Percentiles rank a stretch among this genome's conserved stretches.
phyloP scores from a whole-genome alignment of 257 asterid genomes.

The Agastache rugosa region DNA sequence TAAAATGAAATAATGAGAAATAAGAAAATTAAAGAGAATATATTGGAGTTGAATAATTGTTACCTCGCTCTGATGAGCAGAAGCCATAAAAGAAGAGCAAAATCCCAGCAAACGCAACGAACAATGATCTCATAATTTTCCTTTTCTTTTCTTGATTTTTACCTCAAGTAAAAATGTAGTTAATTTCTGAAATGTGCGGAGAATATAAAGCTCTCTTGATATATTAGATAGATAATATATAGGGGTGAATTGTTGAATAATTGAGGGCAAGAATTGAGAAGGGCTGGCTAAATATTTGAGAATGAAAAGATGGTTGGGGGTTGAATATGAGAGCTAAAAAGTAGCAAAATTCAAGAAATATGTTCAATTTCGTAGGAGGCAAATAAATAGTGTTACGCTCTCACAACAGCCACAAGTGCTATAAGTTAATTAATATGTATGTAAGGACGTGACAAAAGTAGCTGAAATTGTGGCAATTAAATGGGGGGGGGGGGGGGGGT shows the following conservation, averaged over 20 bases:
- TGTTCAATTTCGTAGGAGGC: slow-evolving; percentile 22
- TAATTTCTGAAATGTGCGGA: not conserved
- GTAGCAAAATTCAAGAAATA: slow-evolving; percentile 38
- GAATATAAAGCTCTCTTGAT: slow-evolving; percentile 6
- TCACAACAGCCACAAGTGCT: not conserved
- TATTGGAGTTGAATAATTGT: not conserved
- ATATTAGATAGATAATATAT: not conserved
- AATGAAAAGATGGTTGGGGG: slow-evolving; percentile 38
- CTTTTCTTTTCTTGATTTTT: not conserved
- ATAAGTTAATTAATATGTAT: not conserved
- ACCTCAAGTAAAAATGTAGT: not conserved
- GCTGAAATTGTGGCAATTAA: slow-evolving; percentile 14
- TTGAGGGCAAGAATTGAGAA: slow-evolving; percentile 4
- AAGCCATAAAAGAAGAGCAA: slow-evolving; percentile 55
- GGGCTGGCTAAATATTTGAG: slow-evolving; percentile 25
- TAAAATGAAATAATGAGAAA: not conserved
- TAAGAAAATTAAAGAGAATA: not conserved
- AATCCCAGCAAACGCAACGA: slow-evolving; percentile 43
- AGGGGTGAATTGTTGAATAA: slow-evolving; percentile 12
- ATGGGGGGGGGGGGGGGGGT: not conserved
- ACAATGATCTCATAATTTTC: slow-evolving; percentile 28
- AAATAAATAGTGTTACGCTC: not conserved
- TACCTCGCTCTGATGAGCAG: slow-evolving; percentile 61
- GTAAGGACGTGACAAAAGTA: not conserved
- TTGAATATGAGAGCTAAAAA: slow-evolving; percentile 7